Evolutionary conservation across 2,329 filamentous ascomycete species (phyloP), one percentile per base, ranked within the genome.

Genomic region (Penicillium thymicola): DNA sequence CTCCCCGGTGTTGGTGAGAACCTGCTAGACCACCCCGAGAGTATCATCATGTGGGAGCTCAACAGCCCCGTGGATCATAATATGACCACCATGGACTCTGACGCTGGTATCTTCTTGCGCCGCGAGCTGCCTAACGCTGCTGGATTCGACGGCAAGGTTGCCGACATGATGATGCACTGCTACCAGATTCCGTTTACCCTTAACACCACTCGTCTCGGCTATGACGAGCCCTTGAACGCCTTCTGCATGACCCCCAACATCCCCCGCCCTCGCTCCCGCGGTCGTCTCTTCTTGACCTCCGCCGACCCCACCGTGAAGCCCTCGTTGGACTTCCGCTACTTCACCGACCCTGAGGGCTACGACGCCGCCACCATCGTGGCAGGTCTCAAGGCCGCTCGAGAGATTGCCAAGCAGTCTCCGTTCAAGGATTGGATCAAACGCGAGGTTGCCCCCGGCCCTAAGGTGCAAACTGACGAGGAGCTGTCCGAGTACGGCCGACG

Each of bases 161-260:
- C 89, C 61, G 92, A 96, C 70, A 78, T 95, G 68, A 96, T 96
- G 92, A 94, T 94, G 89, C 91, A 96, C 79, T 96, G 91, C 83
- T 96, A 96, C 80, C 92, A 96, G 77, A 95, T 96, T 65, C 91
- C 91, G 52, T 96, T 96, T 77, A 89, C 87, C 60, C 85, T 92
- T 65, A 96, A 96, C 82, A 96, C 91, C 1, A 78, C 82, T 54
- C 86, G 89, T 40, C 82, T 96, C 11, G 91, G 91, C 64, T 96
- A 87, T 72, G 84, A 86, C 67, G 79, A 79, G 40, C 84, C 84
- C 47, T 78, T 87, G 59, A 88, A 92, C 67, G 90, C 90, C 51
- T 95, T 95, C 80, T 94, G 90, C 83, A 94, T 94, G 88, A 94
- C 90, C 16, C 90, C 90, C 68, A 94, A 95, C 78, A 94, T 95